Conservation (phyloP, 495 filamentous ascomycete genomes). For the Oidiodendron maius region DNA sequence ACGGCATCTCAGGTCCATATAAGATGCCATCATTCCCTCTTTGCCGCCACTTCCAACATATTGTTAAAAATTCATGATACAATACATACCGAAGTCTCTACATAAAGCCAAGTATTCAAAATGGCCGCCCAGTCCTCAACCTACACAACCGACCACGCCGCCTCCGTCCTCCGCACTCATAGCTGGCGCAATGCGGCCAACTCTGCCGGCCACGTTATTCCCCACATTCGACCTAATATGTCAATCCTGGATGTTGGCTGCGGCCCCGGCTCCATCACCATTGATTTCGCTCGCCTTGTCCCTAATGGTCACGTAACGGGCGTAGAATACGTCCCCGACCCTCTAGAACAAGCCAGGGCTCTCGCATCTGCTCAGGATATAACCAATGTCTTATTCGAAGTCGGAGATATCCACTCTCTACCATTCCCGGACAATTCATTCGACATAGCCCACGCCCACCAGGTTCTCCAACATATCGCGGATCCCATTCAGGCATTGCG, state of each 20-base stretch:
- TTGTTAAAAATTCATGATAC: no score
- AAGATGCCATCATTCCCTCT: no score
- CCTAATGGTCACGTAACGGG: constrained; percentile 36
- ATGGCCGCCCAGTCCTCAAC: no score
- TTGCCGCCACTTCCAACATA: no score
- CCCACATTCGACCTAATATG: constrained; percentile 38
- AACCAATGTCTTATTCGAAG: neutral
- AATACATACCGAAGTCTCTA: no score
- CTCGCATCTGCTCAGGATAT: neutral
- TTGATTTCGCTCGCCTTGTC: constrained; percentile 40
- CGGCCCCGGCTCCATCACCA: constrained; percentile 52
- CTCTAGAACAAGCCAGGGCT: neutral
- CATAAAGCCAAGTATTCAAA: no score
- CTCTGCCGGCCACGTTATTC: constrained; percentile 44
- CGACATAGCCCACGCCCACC: constrained; percentile 49
- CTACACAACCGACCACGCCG: neutral
- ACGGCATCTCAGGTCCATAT: no score
- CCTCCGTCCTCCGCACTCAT: neutral
- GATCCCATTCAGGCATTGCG: constrained; percentile 33
- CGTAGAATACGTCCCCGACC: constrained; percentile 14
- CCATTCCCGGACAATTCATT: constrained; percentile 29
- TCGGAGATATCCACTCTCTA: neutral
- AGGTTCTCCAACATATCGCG: constrained; percentile 45
- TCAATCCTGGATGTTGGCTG: constrained; percentile 54
- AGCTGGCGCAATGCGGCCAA: constrained; percentile 40